Percentiles rank a stretch among this genome's conserved stretches.
phyloP scores from a whole-genome alignment of 768 basidiomycete species.

The Pulveroboletus frians region DNA sequence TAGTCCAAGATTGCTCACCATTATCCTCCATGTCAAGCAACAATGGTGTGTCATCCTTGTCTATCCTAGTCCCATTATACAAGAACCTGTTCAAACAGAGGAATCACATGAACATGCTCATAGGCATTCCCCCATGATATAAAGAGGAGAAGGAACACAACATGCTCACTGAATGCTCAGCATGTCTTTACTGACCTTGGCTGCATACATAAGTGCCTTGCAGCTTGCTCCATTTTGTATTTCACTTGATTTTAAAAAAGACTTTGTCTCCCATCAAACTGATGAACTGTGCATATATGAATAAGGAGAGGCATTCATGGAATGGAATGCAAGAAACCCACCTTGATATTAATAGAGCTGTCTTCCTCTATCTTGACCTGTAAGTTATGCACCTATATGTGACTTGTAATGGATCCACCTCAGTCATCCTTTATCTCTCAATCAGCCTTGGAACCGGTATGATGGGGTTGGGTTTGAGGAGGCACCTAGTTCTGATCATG shows the following conservation, averaged over 20 bases:
- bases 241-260: slow-evolving; percentile 96
- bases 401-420: slow-evolving; percentile 9
- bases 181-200: slow-evolving; percentile 88
- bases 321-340: slow-evolving; percentile 27
- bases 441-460: too few species aligned
- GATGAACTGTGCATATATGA: slow-evolving; percentile 51
- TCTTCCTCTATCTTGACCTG: slow-evolving; percentile 54
- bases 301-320: too few species aligned
- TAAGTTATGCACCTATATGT: slow-evolving; percentile 29
- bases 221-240: slow-evolving; percentile 87
- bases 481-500: too few species aligned
- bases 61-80: slow-evolving; percentile 84
- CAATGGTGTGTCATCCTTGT: slow-evolving; percentile 81
- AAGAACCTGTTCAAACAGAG: slow-evolving; percentile 63
- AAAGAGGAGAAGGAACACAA: neutral
- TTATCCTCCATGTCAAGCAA: slow-evolving; percentile 87
- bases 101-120: neutral
- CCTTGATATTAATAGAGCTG: slow-evolving; percentile 77
- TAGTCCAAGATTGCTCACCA: slow-evolving; percentile 41
- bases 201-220: slow-evolving; percentile 90
- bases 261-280: slow-evolving; percentile 79
- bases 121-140: too few species aligned
- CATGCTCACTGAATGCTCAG: slow-evolving; percentile 75
- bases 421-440: slow-evolving; percentile 10
- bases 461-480: too few species aligned